Base-by-base conservation (phyloP, 495 filamentous ascomycete species). In the Darksidea phi region DNA sequence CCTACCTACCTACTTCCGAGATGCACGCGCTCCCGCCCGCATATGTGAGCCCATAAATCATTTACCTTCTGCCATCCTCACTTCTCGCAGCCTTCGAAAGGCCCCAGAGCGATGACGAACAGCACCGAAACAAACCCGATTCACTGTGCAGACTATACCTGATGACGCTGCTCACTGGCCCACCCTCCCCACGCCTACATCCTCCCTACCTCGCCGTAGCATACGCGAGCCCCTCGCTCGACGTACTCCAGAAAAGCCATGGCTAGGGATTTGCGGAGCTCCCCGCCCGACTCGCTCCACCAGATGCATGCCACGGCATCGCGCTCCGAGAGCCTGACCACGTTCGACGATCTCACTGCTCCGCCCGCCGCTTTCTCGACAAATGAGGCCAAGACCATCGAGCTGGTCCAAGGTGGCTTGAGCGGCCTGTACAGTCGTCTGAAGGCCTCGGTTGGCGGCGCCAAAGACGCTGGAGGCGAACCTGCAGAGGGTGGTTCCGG, bases 381-480 rank as follows among this genome's bases (percentile, higher is more conserved):
- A 17, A 72, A 74, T 23, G 90, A 95, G 62, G 83, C 75, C 45
- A 91, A 89, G 69, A 80, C 81, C 8, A 75, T 87, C 20, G 90
- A 94, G 48, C 71, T 91, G 3, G 78, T 86, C 5, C 89, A 91
- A 51, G 87, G 90, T 68, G 90, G 91, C 0, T 72, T 97, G 32
- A 95, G 87, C 70, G 91, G 91, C 1, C 70, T 97, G 15, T 96
- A 95, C 71, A 91, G 79, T 76, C 84, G 89, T 17, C 79, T 96
- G 69, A 84, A 84, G 71, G 88, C 86, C 34, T 90, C 84, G 0
- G 90, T 95, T 32, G 85, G 86, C 1, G 88, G 79, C 36, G 83
- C 81, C 50, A 88, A 86, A 67, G 83, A 86, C 57, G 38, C 21
- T 6, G 52, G 36, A 4, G 32, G 38, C 32, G 68, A 68, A 1